Percentiles rank a stretch among this genome's conserved stretches.
Conservation (phyloP, 495 filamentous ascomycete genomes). For the Delitschia confertaspora region DNA sequence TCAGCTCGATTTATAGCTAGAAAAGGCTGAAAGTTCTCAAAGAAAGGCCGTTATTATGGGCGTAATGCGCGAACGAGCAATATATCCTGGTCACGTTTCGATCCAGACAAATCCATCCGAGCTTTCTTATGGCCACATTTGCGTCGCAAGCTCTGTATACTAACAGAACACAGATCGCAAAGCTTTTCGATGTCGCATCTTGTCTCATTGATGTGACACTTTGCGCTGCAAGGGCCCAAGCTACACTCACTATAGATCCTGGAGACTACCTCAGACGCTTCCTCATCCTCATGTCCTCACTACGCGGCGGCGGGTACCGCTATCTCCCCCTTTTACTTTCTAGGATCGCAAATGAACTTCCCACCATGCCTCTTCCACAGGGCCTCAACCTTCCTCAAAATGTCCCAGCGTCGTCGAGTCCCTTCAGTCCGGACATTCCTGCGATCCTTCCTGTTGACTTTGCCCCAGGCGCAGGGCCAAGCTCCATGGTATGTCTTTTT, state of each 20-base stretch:
- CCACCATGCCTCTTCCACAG: slow-evolving; percentile 30
- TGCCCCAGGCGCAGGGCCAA: too few relatives aligned
- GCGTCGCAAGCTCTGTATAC: slow-evolving; percentile 6
- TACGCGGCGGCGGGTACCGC: slow-evolving; percentile 61
- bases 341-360: slow-evolving; percentile 60
- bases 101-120: background rate
- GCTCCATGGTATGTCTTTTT: too few relatives aligned
- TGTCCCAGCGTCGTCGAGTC: slow-evolving; percentile 7
- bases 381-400: slow-evolving; percentile 13
- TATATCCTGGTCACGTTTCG: background rate
- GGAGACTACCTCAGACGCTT: slow-evolving; percentile 66
- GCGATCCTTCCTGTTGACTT: slow-evolving; percentile 5
- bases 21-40: slow-evolving; percentile 2
- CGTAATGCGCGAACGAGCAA: background rate
- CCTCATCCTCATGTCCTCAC: slow-evolving; percentile 52
- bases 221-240: slow-evolving; percentile 47
- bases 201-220: slow-evolving; percentile 65
- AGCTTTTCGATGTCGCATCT: slow-evolving; percentile 66
- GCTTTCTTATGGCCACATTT: background rate
- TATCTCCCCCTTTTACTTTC: slow-evolving; percentile 62
- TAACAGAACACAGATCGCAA: slow-evolving; percentile 50
- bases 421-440: background rate
- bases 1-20: too few relatives aligned
- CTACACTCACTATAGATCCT: slow-evolving; percentile 55
- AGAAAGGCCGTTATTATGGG: background rate